A percentile compares a stretch with the other conserved stretches of the same genome.
phyloP scores from a whole-genome alignment of 129 eudicot genomes.

The Artemisia annua region DNA sequence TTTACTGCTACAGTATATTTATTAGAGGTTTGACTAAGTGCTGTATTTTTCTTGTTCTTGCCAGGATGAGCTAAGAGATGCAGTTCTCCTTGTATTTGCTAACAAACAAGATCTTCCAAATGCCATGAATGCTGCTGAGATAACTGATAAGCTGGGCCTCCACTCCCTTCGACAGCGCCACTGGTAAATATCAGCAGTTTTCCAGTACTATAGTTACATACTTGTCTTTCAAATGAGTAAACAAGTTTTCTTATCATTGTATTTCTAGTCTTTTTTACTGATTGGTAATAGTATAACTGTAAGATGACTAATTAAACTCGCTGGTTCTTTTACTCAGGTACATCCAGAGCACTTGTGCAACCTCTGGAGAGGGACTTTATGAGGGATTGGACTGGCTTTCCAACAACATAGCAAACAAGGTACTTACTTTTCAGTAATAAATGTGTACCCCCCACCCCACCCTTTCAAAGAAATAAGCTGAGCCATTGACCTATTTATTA shows the following conservation, averaged over 20 bases:
- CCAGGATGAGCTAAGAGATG: constrained; percentile 78
- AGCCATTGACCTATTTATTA: not conserved
- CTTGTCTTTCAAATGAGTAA: no score
- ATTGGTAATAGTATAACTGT: not conserved
- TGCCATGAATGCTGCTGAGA: constrained; percentile 83
- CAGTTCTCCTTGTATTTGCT: constrained; percentile 76
- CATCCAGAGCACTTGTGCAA: no score
- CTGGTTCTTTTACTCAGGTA: no score
- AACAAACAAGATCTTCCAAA: constrained; percentile 84
- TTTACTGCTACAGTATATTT: not conserved
- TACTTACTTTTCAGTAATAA: constrained; percentile 25
- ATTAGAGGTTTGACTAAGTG: not conserved
- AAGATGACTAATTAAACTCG: not conserved
- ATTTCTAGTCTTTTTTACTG: not conserved
- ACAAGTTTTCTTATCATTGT: not conserved
- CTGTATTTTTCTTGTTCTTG: constrained; percentile 13
- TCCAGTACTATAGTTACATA: not conserved
- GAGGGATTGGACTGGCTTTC: no score
- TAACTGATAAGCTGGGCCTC: constrained; percentile 77
- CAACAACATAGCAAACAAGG: no score
- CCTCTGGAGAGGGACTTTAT: no score
- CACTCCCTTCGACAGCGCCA: constrained; percentile 86
- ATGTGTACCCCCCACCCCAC: not conserved
- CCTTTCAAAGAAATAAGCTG: not conserved
- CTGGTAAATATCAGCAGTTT: constrained; percentile 41